Conservation (phyloP, 306 rosid genomes). For the Astragalus membranaceus region DNA sequence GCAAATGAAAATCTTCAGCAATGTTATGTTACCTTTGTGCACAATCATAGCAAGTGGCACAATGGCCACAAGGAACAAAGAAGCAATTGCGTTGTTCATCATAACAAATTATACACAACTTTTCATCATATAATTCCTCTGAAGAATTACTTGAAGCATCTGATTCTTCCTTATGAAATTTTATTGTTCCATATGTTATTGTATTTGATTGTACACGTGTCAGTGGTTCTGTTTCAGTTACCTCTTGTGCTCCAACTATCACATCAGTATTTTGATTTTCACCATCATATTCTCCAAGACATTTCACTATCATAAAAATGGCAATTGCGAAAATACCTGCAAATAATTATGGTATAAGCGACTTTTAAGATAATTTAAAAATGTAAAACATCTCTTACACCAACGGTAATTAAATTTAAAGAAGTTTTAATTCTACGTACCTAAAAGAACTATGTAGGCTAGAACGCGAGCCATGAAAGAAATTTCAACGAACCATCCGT, state of each 20-base stretch:
- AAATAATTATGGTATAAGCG: background rate
- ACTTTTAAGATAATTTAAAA: too few species aligned
- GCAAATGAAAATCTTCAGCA: background rate
- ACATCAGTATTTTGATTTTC: background rate
- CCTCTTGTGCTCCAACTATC: background rate
- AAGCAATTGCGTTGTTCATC: slow-evolving; percentile 71
- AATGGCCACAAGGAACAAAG: slow-evolving; percentile 79
- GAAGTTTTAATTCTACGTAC: slow-evolving; percentile 18
- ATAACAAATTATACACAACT: slow-evolving; percentile 57
- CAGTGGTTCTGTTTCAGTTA: slow-evolving; percentile 43
- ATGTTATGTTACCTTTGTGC: slow-evolving; percentile 46
- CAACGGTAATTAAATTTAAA: background rate
- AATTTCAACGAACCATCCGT: slow-evolving; percentile 41
- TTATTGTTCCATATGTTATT: slow-evolving; percentile 42
- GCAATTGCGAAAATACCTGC: slow-evolving; percentile 36
- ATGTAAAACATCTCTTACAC: too few species aligned
- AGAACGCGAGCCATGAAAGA: slow-evolving; percentile 49
- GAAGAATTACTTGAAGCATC: slow-evolving; percentile 47
- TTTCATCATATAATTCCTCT: slow-evolving; percentile 64
- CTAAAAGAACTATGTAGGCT: slow-evolving; percentile 54
- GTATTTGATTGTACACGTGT: slow-evolving; percentile 27
- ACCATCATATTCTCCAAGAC: slow-evolving; percentile 39
- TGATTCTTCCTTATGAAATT: slow-evolving; percentile 40
- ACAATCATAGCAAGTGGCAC: slow-evolving; percentile 70
- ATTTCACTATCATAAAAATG: slow-evolving; percentile 38